Base-by-base conservation (phyloP, 225 moss, liverwort and hornwort genomes). In the Straminergon stramineum region DNA sequence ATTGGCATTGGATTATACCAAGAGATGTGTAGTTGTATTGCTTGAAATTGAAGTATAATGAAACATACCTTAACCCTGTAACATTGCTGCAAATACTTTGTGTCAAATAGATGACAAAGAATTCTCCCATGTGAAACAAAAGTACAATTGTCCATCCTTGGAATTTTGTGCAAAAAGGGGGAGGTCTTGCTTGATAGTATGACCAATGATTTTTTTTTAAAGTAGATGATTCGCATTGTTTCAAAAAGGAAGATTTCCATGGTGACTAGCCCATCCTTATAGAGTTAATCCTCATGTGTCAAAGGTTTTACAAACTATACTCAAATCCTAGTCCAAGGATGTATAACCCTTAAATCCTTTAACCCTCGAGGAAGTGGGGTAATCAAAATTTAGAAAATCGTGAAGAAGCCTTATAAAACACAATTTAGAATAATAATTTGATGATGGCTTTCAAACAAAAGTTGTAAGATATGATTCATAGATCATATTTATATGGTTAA, bases 291-390 rank as follows among this genome's bases (percentile, higher is more conserved):
- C 20, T 37, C 37, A 21, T 1, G 37, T 0, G 0, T 23, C 13
- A 23, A 7, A 69, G 22, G 10, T 73, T 73, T 41, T 43, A 9
- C 15, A 15, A 9, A 15, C 2, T 71, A 71, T 16, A 24, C 14
- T 23, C 1, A 41, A 4, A 70, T 13, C 4, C 14, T 2, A 70
- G 1, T 41, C 9, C 0, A 27, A 15, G 15, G 26, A 0, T 41
- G 34, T 45, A 41, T 27, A 73, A 27, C 3, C 43, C 16, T 73
- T 43, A 9, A 45, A 45, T 45, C 16, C 28, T 27, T 23, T 24
- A 39, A 67, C 0, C 6, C 6, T 21, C 22, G 15, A 8, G 26
- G 41, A 71, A 41, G 5, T 41, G 2, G 15, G 2, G 5, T 28
- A 73, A 10, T 73, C 5, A 2, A 7, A 28, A 43, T 28, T 39